Percentiles rank a stretch among this genome's conserved stretches.
Conservation (phyloP, 2,329 filamentous ascomycete genomes). For the Exophiala bonariae region DNA sequence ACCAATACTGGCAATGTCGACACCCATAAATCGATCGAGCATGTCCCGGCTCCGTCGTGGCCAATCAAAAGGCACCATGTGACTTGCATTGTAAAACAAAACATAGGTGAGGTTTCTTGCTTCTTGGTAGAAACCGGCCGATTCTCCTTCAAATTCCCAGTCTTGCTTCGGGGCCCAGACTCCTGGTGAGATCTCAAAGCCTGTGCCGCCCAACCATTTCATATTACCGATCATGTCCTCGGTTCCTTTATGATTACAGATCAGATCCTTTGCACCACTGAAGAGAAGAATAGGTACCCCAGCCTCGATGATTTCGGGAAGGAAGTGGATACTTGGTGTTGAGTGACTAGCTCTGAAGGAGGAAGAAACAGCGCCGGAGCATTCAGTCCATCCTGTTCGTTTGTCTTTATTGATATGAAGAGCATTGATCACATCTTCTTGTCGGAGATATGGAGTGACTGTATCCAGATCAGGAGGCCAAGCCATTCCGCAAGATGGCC, state of each 20-base stretch:
- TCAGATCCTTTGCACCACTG: conserved; percentile 89
- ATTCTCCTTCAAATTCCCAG: conserved; percentile 89
- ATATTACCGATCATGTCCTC: conserved; percentile 88
- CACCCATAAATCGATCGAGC: conserved; percentile 93
- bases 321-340: conserved; percentile 68
- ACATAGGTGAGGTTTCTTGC: conserved; percentile 95
- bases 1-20: conserved; percentile 87
- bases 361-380: conserved; percentile 72
- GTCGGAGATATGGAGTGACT: conserved; percentile 82
- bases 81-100: conserved; percentile 89
- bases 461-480: conserved; percentile 85
- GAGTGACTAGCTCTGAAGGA: conserved; percentile 72
- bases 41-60: conserved; percentile 86
- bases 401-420: conserved; percentile 82
- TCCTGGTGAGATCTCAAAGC: conserved; percentile 83
- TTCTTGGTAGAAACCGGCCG: conserved; percentile 89
- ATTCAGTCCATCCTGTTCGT: conserved; percentile 87
- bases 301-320: conserved; percentile 76
- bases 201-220: conserved; percentile 86
- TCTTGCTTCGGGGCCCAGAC: conserved; percentile 89
- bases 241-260: conserved; percentile 96
- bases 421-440: conserved; percentile 73
- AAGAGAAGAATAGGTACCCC: conserved; percentile 78
- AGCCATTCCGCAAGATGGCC: conserved; percentile 90
- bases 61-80: conserved; percentile 98